Evolutionary conservation across 148 eudicot genomes (phyloP).

Genomic region (Fagopyrum esculentum): DNA sequence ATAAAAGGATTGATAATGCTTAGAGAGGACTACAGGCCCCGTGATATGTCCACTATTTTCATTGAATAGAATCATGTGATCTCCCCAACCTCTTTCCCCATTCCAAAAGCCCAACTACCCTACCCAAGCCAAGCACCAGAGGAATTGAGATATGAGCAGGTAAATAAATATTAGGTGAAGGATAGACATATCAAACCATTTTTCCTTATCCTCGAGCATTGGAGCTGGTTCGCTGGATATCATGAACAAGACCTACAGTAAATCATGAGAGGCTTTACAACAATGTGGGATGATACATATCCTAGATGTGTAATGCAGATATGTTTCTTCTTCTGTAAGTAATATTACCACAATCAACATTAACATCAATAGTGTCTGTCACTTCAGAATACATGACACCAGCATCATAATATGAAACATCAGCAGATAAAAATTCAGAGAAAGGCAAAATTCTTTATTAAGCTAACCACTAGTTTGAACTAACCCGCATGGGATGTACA

Average conservation of each 20-base stretch:
- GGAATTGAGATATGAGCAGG: neutral
- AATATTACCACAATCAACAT: neutral
- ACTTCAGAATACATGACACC: neutral
- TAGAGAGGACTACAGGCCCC: neutral
- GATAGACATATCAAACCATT: constrained; percentile 50
- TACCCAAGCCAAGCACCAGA: neutral
- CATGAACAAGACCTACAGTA: constrained; percentile 84
- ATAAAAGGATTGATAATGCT: neutral
- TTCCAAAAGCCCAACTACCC: neutral
- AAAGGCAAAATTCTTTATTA: neutral
- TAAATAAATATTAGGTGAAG: neutral
- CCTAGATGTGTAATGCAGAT: neutral
- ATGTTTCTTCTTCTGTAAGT: neutral
- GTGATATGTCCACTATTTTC: neutral
- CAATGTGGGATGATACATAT: constrained; percentile 4
- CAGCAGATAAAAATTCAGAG: neutral
- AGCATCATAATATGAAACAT: neutral
- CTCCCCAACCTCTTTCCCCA: neutral
- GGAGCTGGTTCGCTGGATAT: constrained; percentile 98
- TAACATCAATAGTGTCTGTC: neutral
- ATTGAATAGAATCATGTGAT: neutral
- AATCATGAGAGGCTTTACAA: neutral
- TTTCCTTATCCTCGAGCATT: constrained; percentile 99
- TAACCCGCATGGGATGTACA: constrained; percentile 99
- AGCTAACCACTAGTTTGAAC: constrained; percentile 20